A percentile compares a stretch with the other conserved stretches of the same genome.
These are phyloP conservation scores for Jaminaea rosea DNA, from an alignment of 1,284 basidiomycete genomes.

Conservation along the genomic window DNA sequence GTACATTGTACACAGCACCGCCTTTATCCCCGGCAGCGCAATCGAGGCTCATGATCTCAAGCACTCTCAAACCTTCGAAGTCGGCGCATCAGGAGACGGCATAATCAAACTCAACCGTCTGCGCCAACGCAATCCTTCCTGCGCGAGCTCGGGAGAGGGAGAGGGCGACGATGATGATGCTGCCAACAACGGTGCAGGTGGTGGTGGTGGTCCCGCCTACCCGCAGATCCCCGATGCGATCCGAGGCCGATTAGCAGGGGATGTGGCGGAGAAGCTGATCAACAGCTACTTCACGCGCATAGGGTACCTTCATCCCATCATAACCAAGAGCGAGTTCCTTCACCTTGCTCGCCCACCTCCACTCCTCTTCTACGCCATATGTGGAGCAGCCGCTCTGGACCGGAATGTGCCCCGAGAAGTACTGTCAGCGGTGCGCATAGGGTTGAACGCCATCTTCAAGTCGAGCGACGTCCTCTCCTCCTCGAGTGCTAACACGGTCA, in stretches of 20 bases:
- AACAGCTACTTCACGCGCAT: constrained; percentile 84
- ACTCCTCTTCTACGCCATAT: constrained; percentile 81
- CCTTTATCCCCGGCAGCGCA: constrained; percentile 65
- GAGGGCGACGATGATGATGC: constrained; percentile 1
- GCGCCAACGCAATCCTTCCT: constrained; percentile 6
- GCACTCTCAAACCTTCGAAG: constrained; percentile 49
- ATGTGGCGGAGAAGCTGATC: constrained; percentile 59
- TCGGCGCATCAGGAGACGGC: constrained; percentile 67
- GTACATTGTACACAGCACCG: constrained; percentile 79
- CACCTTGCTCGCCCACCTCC: constrained; percentile 61
- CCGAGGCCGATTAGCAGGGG: constrained; percentile 30
- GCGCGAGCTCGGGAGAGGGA: constrained; percentile 1
- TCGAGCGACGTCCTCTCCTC: constrained; percentile 81
- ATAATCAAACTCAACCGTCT: constrained; percentile 70
- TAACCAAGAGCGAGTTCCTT: constrained; percentile 78
- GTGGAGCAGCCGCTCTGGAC: constrained; percentile 75
- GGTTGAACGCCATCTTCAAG: constrained; percentile 58
- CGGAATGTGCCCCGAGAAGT: constrained; percentile 72
- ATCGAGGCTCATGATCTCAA: constrained; percentile 75
- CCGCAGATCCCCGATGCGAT: constrained; percentile 22
- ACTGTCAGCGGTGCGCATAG: constrained; percentile 72
- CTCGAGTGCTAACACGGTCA: constrained; percentile 75
- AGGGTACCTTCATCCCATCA: constrained; percentile 73
- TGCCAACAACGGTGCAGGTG: no score
- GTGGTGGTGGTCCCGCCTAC: constrained; percentile 2